Evolutionary conservation across 331 rosid genomes (phyloP).

Genomic region (Quercus tomentella): DNA sequence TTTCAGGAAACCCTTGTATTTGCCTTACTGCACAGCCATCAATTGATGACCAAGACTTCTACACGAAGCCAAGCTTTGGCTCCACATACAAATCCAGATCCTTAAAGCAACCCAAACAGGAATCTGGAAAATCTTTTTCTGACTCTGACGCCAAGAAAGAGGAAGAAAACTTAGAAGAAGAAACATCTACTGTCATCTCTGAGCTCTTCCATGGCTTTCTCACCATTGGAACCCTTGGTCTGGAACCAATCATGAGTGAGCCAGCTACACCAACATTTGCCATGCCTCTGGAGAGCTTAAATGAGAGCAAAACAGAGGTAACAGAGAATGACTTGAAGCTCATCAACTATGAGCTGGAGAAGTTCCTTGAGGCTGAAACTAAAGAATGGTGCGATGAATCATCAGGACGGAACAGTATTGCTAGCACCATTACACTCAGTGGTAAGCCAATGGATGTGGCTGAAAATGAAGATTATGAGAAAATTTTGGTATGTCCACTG

Average conservation of each 20-base stretch:
- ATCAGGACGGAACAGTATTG: constrained; percentile 68
- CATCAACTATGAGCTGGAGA: constrained; percentile 68
- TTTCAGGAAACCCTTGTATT: constrained; percentile 70
- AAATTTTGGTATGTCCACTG: constrained; percentile 66
- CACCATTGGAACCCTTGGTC: constrained; percentile 87
- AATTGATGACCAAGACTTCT: constrained; percentile 44
- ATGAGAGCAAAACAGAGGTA: constrained; percentile 39
- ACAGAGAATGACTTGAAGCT: constrained; percentile 69
- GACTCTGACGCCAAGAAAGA: constrained; percentile 29
- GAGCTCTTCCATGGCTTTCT: constrained; percentile 86
- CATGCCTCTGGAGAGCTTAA: constrained; percentile 48
- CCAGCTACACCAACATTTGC: constrained; percentile 84
- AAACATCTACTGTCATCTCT: constrained; percentile 38
- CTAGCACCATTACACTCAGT: constrained; percentile 57
- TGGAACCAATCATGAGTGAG: constrained; percentile 47
- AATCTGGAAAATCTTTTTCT: constrained; percentile 29
- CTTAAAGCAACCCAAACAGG: constrained; percentile 32
- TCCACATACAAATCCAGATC: constrained; percentile 32
- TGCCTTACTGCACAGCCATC: constrained; percentile 57
- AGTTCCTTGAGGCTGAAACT: constrained; percentile 70
- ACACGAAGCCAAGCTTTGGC: constrained; percentile 38
- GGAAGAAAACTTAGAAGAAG: constrained; percentile 31
- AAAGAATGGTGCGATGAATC: constrained; percentile 49
- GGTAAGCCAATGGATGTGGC: constrained; percentile 51
- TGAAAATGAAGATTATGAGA: constrained; percentile 56